A percentile compares a stretch with the other conserved stretches of the same genome.
Evolutionary conservation across 768 basidiomycete genomes (phyloP).

Genomic region (Paxillus ammoniavirescens): DNA sequence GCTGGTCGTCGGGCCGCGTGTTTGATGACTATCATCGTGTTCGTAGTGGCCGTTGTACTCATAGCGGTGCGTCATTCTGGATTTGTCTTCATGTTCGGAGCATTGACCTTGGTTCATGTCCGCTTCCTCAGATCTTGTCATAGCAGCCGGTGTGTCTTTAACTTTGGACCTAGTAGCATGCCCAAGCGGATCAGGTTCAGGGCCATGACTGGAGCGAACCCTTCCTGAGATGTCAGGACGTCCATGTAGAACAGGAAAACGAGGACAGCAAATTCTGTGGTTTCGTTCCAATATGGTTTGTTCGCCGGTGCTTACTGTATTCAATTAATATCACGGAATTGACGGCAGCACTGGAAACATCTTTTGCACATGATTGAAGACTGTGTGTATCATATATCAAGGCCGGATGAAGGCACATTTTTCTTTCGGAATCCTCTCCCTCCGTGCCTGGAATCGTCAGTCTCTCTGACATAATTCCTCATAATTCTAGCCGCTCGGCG

Average conservation of each 20-base stretch:
- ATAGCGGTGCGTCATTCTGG: constrained; percentile 69
- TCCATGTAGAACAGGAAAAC: no score
- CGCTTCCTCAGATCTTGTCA: constrained; percentile 19
- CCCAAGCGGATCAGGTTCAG: no score
- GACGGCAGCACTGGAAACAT: no score
- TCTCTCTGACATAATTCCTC: no score
- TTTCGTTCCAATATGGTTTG: no score
- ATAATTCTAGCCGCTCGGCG: no score
- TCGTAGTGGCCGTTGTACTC: constrained; percentile 87
- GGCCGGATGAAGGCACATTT: no score
- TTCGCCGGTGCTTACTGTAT: not conserved
- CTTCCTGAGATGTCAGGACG: no score
- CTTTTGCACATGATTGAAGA: not conserved
- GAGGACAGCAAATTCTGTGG: not conserved
- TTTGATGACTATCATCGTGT: constrained; percentile 79
- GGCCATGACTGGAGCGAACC: no score
- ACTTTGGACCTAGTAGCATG: not conserved
- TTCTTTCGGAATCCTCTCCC: no score
- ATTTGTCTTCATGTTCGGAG: not conserved
- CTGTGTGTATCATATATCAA: not conserved
- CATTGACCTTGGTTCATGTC: not conserved
- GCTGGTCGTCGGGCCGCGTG: constrained; percentile 90
- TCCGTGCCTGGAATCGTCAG: not conserved
- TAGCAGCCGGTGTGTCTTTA: constrained; percentile 5
- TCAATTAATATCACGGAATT: no score